Conservation (phyloP, 2,329 filamentous ascomycete species). For the Ascochyta koolunga region DNA sequence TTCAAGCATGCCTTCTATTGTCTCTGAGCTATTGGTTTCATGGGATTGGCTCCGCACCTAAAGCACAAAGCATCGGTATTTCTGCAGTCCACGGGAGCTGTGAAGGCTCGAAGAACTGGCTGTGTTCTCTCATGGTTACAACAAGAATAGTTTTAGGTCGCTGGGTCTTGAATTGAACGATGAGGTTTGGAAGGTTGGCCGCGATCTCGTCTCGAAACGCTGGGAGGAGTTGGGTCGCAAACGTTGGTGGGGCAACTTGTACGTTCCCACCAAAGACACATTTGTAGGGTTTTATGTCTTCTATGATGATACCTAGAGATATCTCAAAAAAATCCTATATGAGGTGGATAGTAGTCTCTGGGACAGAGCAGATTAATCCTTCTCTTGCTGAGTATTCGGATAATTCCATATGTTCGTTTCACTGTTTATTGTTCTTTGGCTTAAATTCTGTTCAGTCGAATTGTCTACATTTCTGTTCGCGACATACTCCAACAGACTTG, state of each 20-base stretch:
- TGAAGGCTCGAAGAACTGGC: slow-evolving; percentile 5
- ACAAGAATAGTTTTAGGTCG: slow-evolving; percentile 2
- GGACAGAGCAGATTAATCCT: too few relatives aligned
- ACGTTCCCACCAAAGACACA: neutral
- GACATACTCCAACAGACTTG: too few relatives aligned
- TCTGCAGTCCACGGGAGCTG: slow-evolving; percentile 15
- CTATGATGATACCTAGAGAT: slow-evolving; percentile 1
- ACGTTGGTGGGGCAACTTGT: too few relatives aligned
- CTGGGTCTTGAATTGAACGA: slow-evolving; percentile 9
- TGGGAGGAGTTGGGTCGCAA: neutral
- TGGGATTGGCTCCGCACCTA: slow-evolving; percentile 4
- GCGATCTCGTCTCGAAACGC: slow-evolving; percentile 9
- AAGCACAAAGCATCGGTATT: slow-evolving; percentile 9
- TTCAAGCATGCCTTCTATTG: slow-evolving; percentile 6
- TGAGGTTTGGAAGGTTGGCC: slow-evolving; percentile 12
- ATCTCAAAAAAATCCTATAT: neutral
- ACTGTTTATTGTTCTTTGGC: too few relatives aligned
- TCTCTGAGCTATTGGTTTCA: slow-evolving; percentile 9
- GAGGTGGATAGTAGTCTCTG: too few relatives aligned
- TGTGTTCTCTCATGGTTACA: neutral
- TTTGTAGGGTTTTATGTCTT: neutral
- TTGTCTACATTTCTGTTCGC: too few relatives aligned
- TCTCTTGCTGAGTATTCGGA: too few relatives aligned
- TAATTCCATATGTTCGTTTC: too few relatives aligned
- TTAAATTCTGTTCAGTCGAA: too few relatives aligned